Evolutionary conservation across 768 basidiomycete species (phyloP).

Genomic region (Boletus bicolor): DNA sequence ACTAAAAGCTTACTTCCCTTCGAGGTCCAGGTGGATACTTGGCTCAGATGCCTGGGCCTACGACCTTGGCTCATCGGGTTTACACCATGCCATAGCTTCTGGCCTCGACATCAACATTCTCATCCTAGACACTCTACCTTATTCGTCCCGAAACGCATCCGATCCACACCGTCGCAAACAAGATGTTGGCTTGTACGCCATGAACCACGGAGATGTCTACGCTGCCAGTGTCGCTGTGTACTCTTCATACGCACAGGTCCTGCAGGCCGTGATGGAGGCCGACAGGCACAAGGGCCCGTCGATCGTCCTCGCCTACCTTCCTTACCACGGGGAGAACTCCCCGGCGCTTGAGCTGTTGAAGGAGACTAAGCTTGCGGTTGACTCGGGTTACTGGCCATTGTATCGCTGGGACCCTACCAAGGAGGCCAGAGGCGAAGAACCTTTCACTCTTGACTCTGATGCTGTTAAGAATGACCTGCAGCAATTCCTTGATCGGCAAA

Average conservation of each 20-base stretch:
- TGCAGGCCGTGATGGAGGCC: constrained; percentile 89
- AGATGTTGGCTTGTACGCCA: constrained; percentile 95
- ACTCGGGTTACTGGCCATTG: constrained; percentile 95
- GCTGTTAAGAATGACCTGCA: constrained; percentile 90
- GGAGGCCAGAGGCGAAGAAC: constrained; percentile 70
- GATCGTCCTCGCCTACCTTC: constrained; percentile 91
- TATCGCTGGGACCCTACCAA: constrained; percentile 96
- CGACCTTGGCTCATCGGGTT: constrained; percentile 91
- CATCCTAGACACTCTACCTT: constrained; percentile 90
- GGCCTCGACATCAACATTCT: constrained; percentile 92
- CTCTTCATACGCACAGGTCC: constrained; percentile 91
- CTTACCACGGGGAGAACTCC: constrained; percentile 73
- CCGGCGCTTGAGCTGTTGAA: constrained; percentile 89
- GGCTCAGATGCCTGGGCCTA: constrained; percentile 98
- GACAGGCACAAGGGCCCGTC: constrained; percentile 88
- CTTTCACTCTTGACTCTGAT: constrained; percentile 91
- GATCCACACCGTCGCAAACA: constrained; percentile 84
- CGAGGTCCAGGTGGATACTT: constrained; percentile 90
- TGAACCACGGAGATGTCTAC: constrained; percentile 97
- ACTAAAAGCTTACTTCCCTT: constrained; percentile 58
- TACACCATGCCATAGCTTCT: constrained; percentile 93
- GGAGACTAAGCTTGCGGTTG: constrained; percentile 95
- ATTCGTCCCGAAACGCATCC: constrained; percentile 67
- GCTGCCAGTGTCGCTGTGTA: constrained; percentile 95
- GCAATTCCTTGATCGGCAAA: constrained; percentile 93